A percentile compares a stretch with the other conserved stretches of the same genome.
Evolutionary conservation across 768 basidiomycete genomes (phyloP).

Genomic region (Amanita brunnescens): DNA sequence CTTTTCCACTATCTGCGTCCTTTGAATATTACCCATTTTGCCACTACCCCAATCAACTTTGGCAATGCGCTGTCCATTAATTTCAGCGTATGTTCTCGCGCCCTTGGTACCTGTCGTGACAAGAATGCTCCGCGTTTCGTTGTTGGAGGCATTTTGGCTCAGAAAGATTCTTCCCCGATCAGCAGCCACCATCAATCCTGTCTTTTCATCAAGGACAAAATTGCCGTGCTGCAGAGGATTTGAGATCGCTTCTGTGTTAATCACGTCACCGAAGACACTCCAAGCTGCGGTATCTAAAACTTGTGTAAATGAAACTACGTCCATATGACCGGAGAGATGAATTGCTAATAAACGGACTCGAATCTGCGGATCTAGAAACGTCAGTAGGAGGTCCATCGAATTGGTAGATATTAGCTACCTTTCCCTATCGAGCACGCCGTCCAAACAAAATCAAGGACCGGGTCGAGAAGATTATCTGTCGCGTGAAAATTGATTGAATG

Average conservation of each 20-base stretch:
- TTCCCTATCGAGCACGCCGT: conserved; percentile 46
- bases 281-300: conserved; percentile 27
- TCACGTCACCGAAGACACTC: conserved; percentile 23
- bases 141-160: conserved; percentile 10
- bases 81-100: conserved; percentile 44
- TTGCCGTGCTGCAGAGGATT: conserved; percentile 37
- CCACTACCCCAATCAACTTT: conserved; percentile 52
- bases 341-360: conserved; percentile 56
- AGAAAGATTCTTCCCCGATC: conserved; percentile 33
- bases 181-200: conserved; percentile 36
- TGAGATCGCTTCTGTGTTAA: conserved; percentile 30
- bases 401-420: conserved; percentile 25
- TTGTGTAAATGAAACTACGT: conserved; percentile 46
- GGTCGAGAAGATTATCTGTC: conserved; percentile 28
- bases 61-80: conserved; percentile 58
- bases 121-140: conserved; percentile 23
- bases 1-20: conserved; percentile 49
- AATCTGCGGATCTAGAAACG: conserved; percentile 31
- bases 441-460: conserved; percentile 55
- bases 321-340: conserved; percentile 46
- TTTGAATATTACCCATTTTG: conserved; percentile 41
- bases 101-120: conserved; percentile 51
- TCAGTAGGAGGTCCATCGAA: not conserved
- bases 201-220: conserved; percentile 49
- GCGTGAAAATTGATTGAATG: conserved; percentile 24